Evolutionary conservation across 371 early-diverging fungal species (phyloP).

Genomic region (Apophysomyces ossiformis): DNA sequence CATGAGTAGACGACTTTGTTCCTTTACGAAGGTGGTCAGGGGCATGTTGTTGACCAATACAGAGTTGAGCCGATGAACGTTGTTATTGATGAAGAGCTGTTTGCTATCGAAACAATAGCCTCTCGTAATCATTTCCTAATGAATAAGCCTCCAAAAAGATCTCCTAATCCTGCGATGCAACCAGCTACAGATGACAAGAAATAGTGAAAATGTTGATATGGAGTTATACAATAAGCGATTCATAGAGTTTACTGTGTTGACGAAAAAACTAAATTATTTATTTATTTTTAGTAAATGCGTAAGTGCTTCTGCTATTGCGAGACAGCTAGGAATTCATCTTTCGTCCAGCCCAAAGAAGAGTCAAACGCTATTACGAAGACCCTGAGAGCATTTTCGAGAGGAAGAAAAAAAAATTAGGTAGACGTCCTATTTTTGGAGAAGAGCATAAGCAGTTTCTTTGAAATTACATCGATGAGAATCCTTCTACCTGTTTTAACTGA

Average conservation of each 20-base stretch:
- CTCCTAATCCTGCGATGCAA: neutral
- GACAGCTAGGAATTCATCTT: too few species aligned
- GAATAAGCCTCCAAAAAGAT: constrained; percentile 22
- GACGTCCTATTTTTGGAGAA: constrained; percentile 13
- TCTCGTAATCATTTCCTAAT: constrained; percentile 16
- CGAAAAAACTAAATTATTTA: neutral
- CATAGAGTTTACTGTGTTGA: neutral
- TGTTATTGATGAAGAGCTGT: constrained; percentile 24
- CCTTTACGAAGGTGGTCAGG: neutral
- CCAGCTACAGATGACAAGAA: too few species aligned
- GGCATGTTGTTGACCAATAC: constrained; percentile 19
- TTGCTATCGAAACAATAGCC: neutral
- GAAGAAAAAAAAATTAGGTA: constrained; percentile 15
- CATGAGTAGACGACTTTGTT: too few species aligned
- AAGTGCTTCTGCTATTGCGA: neutral
- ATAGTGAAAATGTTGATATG: neutral
- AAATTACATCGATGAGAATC: constrained; percentile 18
- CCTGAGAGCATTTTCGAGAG: constrained; percentile 6
- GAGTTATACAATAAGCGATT: constrained; percentile 9
- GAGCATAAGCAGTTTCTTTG: constrained; percentile 19
- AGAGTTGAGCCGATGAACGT: constrained; percentile 23
- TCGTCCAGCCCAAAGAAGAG: constrained; percentile 8
- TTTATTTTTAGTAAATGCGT: neutral
- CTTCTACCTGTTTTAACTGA: constrained; percentile 13
- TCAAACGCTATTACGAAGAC: constrained; percentile 10